phyloP scores from a whole-genome alignment of 1,139 yeast genomes.

The Yamadazyma mexicana region DNA sequence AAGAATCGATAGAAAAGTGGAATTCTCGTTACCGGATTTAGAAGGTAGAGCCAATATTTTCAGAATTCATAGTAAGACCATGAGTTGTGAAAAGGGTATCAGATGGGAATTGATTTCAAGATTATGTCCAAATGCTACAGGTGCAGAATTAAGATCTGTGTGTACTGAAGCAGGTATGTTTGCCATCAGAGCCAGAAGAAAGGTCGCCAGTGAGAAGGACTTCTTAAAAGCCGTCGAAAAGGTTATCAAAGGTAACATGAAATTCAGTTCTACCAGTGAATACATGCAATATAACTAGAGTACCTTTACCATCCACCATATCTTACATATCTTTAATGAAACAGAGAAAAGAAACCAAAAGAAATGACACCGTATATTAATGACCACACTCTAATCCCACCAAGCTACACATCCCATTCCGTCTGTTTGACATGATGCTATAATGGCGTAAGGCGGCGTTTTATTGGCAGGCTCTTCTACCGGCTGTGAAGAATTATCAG shows the following conservation, averaged over 20 bases:
- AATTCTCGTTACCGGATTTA: constrained; percentile 90
- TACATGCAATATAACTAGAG: constrained; percentile 91
- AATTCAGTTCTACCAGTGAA: constrained; percentile 94
- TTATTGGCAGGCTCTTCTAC: constrained; percentile 31
- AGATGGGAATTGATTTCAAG: constrained; percentile 98
- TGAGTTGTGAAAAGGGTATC: constrained; percentile 95
- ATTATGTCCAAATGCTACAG: constrained; percentile 96
- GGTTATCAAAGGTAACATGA: constrained; percentile 97
- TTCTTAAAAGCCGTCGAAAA: constrained; percentile 96
- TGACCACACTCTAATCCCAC: constrained; percentile 66
- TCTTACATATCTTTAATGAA: neutral
- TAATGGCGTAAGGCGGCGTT: constrained; percentile 74
- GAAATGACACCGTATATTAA: neutral
- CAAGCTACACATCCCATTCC: constrained; percentile 96
- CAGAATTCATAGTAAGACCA: constrained; percentile 93
- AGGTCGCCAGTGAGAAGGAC: constrained; percentile 97
- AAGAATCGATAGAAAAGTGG: constrained; percentile 96
- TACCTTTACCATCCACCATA: neutral
- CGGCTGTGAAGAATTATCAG: constrained; percentile 51
- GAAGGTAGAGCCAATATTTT: constrained; percentile 98
- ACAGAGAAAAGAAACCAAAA: too few relatives aligned
- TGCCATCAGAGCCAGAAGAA: constrained; percentile 96
- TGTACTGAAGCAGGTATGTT: constrained; percentile 99
- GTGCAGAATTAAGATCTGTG: constrained; percentile 95
- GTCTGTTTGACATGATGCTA: constrained; percentile 92